Percentiles rank a stretch among this genome's conserved stretches.
phyloP scores from a whole-genome alignment of 164 flowering plant genomes.

The Paratinospora sagittata region DNA sequence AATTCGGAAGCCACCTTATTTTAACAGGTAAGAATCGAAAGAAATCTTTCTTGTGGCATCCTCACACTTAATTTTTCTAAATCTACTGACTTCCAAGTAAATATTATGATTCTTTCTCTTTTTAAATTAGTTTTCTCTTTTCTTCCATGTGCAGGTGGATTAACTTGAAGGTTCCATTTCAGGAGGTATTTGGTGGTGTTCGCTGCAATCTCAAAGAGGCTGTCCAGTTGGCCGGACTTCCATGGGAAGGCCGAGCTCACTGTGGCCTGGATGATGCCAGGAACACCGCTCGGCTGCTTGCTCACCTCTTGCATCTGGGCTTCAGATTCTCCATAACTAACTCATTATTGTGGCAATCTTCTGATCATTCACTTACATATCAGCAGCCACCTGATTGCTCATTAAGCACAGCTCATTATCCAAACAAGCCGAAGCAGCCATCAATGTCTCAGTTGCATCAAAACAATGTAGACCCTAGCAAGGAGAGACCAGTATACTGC shows the following conservation, averaged over 20 bases:
- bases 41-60: too few relatives aligned
- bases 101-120: background rate
- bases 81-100: background rate
- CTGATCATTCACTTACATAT: slow-evolving; percentile 31
- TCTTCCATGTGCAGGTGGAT: slow-evolving; percentile 61
- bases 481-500: slow-evolving; percentile 36
- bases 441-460: slow-evolving; percentile 34
- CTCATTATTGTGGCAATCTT: slow-evolving; percentile 51
- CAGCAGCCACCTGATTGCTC: slow-evolving; percentile 34
- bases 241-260: slow-evolving; percentile 96
- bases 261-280: slow-evolving; percentile 95
- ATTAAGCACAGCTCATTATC: slow-evolving; percentile 19
- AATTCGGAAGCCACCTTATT: slow-evolving; percentile 83
- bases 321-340: slow-evolving; percentile 76
- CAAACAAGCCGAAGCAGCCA: slow-evolving; percentile 26
- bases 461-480: slow-evolving; percentile 17
- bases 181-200: slow-evolving; percentile 67
- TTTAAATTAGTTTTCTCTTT: background rate
- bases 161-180: slow-evolving; percentile 81
- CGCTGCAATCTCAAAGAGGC: slow-evolving; percentile 91
- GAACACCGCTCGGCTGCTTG: slow-evolving; percentile 85
- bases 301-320: slow-evolving; percentile 62
- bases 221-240: slow-evolving; percentile 76
- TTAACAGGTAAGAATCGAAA: slow-evolving; percentile 50
- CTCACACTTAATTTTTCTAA: background rate